Conservation (phyloP, 2,329 filamentous ascomycete species). For the Penicillium sp. region DNA sequence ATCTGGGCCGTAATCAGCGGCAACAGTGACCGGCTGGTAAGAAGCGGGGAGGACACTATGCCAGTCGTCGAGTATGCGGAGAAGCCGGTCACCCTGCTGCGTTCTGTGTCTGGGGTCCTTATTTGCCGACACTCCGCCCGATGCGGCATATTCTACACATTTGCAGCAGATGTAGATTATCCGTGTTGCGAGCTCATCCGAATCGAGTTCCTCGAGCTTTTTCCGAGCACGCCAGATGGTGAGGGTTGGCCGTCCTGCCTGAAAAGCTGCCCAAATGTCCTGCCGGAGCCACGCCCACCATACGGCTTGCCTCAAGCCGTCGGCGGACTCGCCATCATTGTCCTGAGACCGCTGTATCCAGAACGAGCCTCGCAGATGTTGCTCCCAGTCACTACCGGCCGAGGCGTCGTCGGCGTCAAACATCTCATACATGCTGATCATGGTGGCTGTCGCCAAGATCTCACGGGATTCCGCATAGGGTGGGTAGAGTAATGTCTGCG, state of each 20-base stretch:
- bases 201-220: conserved; percentile 46
- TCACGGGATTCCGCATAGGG: conserved; percentile 55
- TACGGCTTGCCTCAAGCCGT: conserved; percentile 54
- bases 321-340: conserved; percentile 56
- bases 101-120: conserved; percentile 45
- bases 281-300: conserved; percentile 67
- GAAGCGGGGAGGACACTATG: conserved; percentile 38
- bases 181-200: conserved; percentile 53
- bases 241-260: conserved; percentile 53
- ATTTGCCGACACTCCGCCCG: conserved; percentile 43
- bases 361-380: conserved; percentile 62
- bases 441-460: conserved; percentile 56
- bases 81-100: conserved; percentile 44
- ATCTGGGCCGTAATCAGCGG: conserved; percentile 20
- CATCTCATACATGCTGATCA: conserved; percentile 65
- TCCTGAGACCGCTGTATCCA: conserved; percentile 62
- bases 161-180: conserved; percentile 52
- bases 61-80: conserved; percentile 52
- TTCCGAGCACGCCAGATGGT: conserved; percentile 58
- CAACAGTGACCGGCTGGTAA: conserved; percentile 41
- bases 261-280: conserved; percentile 63
- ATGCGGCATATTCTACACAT: conserved; percentile 55
- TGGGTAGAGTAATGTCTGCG: conserved; percentile 56
- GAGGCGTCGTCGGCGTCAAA: conserved; percentile 47
- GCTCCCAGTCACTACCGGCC: conserved; percentile 55